phyloP scores from a whole-genome alignment of 1,139 yeast genomes.

The Lizanozyma gosingica region DNA sequence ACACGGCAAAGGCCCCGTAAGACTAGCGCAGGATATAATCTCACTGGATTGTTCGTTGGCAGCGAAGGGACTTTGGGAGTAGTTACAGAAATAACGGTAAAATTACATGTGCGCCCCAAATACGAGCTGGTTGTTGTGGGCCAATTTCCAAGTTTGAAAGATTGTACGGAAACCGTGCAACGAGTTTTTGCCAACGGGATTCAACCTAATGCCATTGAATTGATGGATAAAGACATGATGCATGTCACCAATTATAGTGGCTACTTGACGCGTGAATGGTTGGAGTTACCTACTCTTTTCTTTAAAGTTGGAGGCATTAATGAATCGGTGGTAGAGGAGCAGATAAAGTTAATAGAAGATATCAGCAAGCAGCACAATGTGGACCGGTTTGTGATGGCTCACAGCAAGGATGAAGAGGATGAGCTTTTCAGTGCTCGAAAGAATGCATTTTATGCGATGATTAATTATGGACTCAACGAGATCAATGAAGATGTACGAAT shows the following conservation, averaged over 20 bases:
- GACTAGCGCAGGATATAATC: conserved; percentile 36
- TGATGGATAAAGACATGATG: conserved; percentile 37
- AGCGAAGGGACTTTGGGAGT: conserved; percentile 41
- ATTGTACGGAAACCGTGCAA: conserved; percentile 36
- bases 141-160: conserved; percentile 31
- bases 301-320: conserved; percentile 36
- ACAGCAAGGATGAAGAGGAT: conserved; percentile 26
- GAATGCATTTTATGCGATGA: conserved; percentile 37
- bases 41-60: conserved; percentile 35
- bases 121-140: conserved; percentile 36
- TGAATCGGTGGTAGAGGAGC: conserved; percentile 27
- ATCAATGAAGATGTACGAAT: conserved; percentile 29
- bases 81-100: conserved; percentile 36
- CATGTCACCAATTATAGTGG: conserved; percentile 37
- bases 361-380: conserved; percentile 24
- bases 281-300: conserved; percentile 36
- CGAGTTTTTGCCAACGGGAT: conserved; percentile 30
- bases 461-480: conserved; percentile 35
- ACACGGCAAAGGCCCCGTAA: conserved; percentile 38
- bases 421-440: conserved; percentile 36
- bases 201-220: conserved; percentile 36
- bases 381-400: conserved; percentile 25
- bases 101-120: conserved; percentile 31
- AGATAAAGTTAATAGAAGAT: conserved; percentile 18
- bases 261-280: conserved; percentile 42